phyloP scores from a whole-genome alignment of 306 rosid genomes.

The Inga laurina region DNA sequence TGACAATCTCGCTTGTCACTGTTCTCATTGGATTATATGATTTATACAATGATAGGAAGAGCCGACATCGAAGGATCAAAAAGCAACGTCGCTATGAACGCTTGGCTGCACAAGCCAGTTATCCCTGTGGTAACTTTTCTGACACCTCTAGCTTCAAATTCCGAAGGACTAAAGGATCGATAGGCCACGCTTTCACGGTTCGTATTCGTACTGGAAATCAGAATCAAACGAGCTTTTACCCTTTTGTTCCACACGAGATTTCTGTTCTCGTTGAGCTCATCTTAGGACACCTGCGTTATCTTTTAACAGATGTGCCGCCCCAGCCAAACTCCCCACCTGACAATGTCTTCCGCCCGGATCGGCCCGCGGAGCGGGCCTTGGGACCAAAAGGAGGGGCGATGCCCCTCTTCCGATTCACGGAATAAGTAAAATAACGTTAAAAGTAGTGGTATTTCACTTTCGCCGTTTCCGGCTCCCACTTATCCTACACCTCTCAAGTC shows the following conservation, averaged over 20 bases:
- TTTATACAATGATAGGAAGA: no score
- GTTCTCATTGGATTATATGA: no score
- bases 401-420: constrained; percentile 60
- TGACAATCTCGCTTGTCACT: no score
- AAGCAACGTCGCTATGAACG: no score
- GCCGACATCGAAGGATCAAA: no score
- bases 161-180: not conserved
- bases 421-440: constrained; percentile 79
- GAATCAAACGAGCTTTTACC: not conserved
- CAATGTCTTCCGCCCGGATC: constrained; percentile 2
- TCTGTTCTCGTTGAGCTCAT: not conserved
- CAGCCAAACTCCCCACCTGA: not conserved
- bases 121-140: not conserved
- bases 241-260: not conserved
- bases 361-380: not conserved
- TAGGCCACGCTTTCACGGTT: not conserved
- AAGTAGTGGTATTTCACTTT: constrained; percentile 68
- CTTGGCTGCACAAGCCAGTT: not conserved
- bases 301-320: constrained; percentile 5
- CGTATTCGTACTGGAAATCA: not conserved
- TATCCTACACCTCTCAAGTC: constrained; percentile 45
- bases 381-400: constrained; percentile 36
- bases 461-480: constrained; percentile 34
- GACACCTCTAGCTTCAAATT: not conserved
- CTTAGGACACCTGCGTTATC: not conserved